Evolutionary conservation across 2,329 filamentous ascomycete genomes (phyloP), one percentile per base, ranked within the genome.

Genomic region (Lachnellula subtilissima): DNA sequence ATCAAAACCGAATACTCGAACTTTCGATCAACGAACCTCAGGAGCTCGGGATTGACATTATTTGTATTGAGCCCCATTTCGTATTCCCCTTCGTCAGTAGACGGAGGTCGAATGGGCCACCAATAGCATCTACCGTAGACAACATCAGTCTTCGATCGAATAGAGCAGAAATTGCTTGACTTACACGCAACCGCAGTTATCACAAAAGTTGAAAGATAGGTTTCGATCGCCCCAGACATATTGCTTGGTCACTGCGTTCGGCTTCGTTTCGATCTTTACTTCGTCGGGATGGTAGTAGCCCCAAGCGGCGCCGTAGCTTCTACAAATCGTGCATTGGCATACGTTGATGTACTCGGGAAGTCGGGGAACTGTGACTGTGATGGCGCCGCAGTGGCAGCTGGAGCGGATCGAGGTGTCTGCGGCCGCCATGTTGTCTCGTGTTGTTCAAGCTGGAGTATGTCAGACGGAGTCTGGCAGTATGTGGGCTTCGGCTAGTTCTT

Each of bases 221-320:
- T 56, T 50, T 36, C 53, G 40, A 28, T 59, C 57, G n/a, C 57
- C 57, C 57, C 57, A 59, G 53, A 59, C 19, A 42, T 59, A 59
- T 53, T 59, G 53, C 53, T 59, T 59, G 47, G 57, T 59, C 12
- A 56, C 57, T 54, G 57, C 57, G n/a, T 56, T 54, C 51, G 53
- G 50, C 57, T 59, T 59, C 22, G 54, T 59, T 56, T 59, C 57
- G 48, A 59, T 59, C 22, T 59, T 59, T 6, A 59, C 57, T 54
- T 59, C 57, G 50, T 56, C 57, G 0, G 57, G 47, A 37, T 59
- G 50, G 50, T 59, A 59, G 53, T 59, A 59, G 3, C 50, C 57
- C 57, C 57, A 59, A 17, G 57, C 57, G 9, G 54, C 57, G 7
- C 53, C 57, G 15, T 59, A 59, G 53, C 57, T 47, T 17, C 57